Evolutionary conservation across 2,329 filamentous ascomycete genomes (phyloP).

Genomic region (Phaeosphaeria sp.): DNA sequence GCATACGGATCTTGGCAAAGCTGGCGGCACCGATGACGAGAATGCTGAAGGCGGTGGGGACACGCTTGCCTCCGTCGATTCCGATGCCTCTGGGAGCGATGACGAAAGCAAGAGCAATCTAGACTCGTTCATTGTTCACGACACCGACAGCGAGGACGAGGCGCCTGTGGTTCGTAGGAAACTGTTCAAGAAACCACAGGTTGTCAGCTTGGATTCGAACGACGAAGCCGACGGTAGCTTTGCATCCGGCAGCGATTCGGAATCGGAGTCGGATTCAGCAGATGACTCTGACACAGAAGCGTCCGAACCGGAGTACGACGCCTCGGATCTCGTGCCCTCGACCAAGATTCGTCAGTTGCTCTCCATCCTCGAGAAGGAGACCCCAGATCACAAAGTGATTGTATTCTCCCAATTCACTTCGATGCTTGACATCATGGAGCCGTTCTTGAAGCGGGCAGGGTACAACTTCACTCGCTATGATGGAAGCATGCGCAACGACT

Average conservation of each 20-base stretch:
- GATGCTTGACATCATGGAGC: conserved; percentile 96
- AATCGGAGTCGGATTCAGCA: conserved; percentile 50
- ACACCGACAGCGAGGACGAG: conserved; percentile 50
- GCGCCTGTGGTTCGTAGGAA: conserved; percentile 35
- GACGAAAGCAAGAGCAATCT: conserved; percentile 50
- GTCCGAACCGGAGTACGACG: conserved; percentile 49
- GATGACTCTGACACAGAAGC: conserved; percentile 50
- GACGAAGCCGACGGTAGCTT: conserved; percentile 37
- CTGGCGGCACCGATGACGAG: conserved; percentile 86
- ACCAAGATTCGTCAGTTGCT: conserved; percentile 92
- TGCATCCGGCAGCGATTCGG: conserved; percentile 48
- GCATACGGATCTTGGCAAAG: conserved; percentile 70
- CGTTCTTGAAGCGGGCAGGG: conserved; percentile 77
- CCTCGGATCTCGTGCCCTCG: conserved; percentile 67
- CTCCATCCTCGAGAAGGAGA: conserved; percentile 79
- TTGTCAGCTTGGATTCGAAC: conserved; percentile 62
- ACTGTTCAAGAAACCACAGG: conserved; percentile 49
- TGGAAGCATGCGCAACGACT: conserved; percentile 92
- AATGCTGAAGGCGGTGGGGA: conserved; percentile 87
- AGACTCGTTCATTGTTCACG: conserved; percentile 47
- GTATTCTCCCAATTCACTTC: conserved; percentile 98
- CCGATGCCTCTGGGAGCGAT: conserved; percentile 67
- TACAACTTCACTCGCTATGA: conserved; percentile 91
- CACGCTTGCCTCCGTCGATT: conserved; percentile 76
- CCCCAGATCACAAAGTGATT: conserved; percentile 89